Evolutionary conservation across 495 filamentous ascomycete genomes (phyloP).

Genomic region (Neurospora discreta): DNA sequence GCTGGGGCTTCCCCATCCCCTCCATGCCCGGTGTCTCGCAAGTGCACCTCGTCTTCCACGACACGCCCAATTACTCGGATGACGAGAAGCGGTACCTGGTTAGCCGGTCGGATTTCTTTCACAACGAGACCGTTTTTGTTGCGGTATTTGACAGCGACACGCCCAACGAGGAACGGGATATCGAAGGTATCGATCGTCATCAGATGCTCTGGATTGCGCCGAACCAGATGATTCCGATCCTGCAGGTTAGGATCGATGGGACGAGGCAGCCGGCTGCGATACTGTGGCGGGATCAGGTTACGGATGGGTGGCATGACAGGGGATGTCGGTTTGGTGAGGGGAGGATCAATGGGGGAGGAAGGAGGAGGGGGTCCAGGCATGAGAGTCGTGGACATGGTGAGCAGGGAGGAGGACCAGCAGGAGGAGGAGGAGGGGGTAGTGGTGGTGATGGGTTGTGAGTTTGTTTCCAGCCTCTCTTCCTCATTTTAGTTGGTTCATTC

Average conservation of each 20-base stretch:
- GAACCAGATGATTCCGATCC: not conserved
- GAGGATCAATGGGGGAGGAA: not conserved
- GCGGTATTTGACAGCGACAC: not conserved
- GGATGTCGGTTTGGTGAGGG: not conserved
- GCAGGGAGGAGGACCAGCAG: not conserved
- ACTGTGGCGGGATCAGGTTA: not conserved
- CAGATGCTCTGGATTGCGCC: not conserved
- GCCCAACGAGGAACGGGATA: not conserved
- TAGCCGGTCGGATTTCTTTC: not conserved
- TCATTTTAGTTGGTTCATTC: not conserved
- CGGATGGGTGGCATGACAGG: not conserved
- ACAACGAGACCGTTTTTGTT: not conserved
- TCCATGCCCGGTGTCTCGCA: not conserved
- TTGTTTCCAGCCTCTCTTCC: not conserved
- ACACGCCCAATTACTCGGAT: not conserved
- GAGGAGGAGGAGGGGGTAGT: not conserved
- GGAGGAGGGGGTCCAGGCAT: not conserved
- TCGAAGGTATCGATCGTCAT: not conserved
- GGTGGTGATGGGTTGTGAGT: not conserved
- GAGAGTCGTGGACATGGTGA: not conserved
- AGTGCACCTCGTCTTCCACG: not conserved
- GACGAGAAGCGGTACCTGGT: not conserved
- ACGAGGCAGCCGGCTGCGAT: constrained; percentile 2
- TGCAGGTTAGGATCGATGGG: not conserved
- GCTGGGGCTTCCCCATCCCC: not conserved